A percentile compares a stretch with the other conserved stretches of the same genome.
phyloP scores from a whole-genome alignment of 176 grass and related monocot genomes.

The bread wheat (Triticum aestivum) region DNA sequence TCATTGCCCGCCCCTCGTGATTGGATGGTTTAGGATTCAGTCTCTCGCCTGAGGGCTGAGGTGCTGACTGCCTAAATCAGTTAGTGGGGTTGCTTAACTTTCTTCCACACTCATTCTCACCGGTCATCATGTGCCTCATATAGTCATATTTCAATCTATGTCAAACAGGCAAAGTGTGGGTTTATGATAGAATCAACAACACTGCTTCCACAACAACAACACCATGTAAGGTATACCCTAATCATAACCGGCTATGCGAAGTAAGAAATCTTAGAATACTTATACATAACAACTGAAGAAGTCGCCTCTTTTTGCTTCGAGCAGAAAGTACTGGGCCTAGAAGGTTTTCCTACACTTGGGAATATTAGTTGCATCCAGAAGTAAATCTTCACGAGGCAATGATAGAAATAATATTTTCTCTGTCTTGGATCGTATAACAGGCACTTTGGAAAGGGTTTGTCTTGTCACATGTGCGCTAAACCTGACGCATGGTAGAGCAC shows the following conservation, averaged over 20 bases:
- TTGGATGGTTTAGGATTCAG: background rate
- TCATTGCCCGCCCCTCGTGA: background rate
- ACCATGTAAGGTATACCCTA: background rate
- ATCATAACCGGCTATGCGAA: background rate
- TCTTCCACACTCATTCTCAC: background rate
- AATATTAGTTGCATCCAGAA: slow-evolving; percentile 16
- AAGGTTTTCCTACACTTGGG: background rate
- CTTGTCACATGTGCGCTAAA: background rate
- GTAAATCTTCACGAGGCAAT: background rate
- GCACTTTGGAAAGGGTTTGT: background rate
- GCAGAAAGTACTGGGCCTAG: background rate
- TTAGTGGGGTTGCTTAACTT: background rate
- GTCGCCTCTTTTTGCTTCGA: background rate
- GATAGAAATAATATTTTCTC: background rate
- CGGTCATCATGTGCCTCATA: background rate
- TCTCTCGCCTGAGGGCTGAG: background rate
- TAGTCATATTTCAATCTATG: background rate
- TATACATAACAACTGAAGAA: background rate
- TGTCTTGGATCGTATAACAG: background rate
- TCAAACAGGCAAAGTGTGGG: background rate
- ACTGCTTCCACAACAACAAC: background rate
- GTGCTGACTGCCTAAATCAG: background rate
- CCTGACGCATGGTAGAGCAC: background rate
- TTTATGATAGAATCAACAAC: slow-evolving; percentile 2
- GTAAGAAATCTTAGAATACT: background rate